phyloP scores from a whole-genome alignment of 169 alveolate species.

The Babesia divergens region DNA sequence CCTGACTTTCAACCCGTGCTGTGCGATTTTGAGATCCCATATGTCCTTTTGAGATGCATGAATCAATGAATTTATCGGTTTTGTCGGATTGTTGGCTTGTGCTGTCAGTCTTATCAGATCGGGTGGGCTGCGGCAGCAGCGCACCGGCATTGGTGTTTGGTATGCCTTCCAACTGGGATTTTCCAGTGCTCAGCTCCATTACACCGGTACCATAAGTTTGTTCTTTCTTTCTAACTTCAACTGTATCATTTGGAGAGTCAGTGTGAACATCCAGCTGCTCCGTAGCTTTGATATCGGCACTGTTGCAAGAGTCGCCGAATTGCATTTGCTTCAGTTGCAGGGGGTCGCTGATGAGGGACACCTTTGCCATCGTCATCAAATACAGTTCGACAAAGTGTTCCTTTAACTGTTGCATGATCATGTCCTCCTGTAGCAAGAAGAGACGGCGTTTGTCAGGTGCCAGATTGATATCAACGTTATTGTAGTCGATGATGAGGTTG shows the following conservation, averaged over 20 bases:
- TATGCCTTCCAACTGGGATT: too few species aligned
- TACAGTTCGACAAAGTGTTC: constrained; percentile 9
- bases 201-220: too few species aligned
- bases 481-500: constrained; percentile 56
- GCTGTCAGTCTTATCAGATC: too few species aligned
- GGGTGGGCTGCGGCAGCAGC: too few species aligned
- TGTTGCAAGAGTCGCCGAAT: neutral
- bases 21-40: too few species aligned
- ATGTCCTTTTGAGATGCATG: too few species aligned
- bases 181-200: too few species aligned
- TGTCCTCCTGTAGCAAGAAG: constrained; percentile 66
- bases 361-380: constrained; percentile 24
- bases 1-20: too few species aligned
- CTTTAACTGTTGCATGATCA: constrained; percentile 37
- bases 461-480: constrained; percentile 69
- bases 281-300: neutral
- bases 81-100: too few species aligned
- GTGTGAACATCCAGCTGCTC: neutral
- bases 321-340: constrained; percentile 12
- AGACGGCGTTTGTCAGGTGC: constrained; percentile 75
- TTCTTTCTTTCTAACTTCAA: neutral
- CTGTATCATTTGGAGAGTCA: neutral
- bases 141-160: too few species aligned
- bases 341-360: neutral
- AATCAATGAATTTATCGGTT: too few species aligned